Evolutionary conservation across 1,284 basidiomycete genomes (phyloP).

Genomic region (Pterula multifida): DNA sequence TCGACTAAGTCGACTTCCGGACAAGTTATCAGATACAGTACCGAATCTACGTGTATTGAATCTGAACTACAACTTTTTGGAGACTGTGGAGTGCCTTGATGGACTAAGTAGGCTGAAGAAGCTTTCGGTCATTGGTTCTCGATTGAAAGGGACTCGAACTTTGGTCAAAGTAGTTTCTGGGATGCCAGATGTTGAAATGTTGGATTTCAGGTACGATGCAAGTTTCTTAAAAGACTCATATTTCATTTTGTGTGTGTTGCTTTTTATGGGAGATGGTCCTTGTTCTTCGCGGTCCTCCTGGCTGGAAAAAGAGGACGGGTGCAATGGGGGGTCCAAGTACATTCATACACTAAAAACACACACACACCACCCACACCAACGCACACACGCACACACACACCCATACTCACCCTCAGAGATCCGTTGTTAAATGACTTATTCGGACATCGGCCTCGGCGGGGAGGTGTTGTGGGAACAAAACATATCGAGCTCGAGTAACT

Average conservation of each 20-base stretch:
- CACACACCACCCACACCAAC: too few relatives aligned
- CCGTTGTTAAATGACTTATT: slow-evolving; percentile 4
- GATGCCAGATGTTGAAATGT: slow-evolving; percentile 71
- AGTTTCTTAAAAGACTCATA: too few relatives aligned
- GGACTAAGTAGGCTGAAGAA: slow-evolving; percentile 72
- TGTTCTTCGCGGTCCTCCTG: neutral
- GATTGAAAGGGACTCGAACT: slow-evolving; percentile 59
- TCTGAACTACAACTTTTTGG: slow-evolving; percentile 90
- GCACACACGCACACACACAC: too few relatives aligned
- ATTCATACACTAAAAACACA: too few relatives aligned
- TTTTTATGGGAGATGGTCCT: neutral
- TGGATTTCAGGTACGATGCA: slow-evolving; percentile 93
- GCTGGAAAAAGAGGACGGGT: too few relatives aligned
- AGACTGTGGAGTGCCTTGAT: slow-evolving; percentile 53
- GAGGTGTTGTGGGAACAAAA: neutral
- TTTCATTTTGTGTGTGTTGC: too few relatives aligned
- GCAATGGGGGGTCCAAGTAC: too few relatives aligned
- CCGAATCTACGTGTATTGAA: slow-evolving; percentile 92
- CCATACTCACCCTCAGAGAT: too few relatives aligned
- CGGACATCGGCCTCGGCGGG: neutral
- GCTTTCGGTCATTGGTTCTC: slow-evolving; percentile 76
- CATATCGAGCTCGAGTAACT: neutral
- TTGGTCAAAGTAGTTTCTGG: slow-evolving; percentile 60
- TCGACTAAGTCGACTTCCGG: slow-evolving; percentile 67
- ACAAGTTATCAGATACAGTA: slow-evolving; percentile 48